These are phyloP conservation scores for Lactifluus volemus DNA, from an alignment of 768 basidiomycete genomes.

Conservation along the genomic window DNA sequence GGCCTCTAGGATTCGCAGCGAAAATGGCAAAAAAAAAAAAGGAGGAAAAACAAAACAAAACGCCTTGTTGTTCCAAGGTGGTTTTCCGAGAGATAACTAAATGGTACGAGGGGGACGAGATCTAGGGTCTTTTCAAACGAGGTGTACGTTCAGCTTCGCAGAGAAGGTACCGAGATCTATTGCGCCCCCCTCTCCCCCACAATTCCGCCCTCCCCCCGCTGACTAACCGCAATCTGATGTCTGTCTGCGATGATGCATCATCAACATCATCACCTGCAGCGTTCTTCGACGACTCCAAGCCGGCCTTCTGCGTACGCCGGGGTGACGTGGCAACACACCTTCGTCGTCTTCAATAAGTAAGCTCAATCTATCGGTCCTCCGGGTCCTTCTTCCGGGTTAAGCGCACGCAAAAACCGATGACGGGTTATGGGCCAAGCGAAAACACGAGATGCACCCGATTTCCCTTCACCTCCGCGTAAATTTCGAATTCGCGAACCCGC, in stretches of 20 bases:
- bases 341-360: not conserved
- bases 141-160: not conserved
- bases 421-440: too few relatives aligned
- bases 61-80: too few relatives aligned
- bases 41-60: too few relatives aligned
- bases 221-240: not conserved
- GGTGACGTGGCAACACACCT: constrained; percentile 6
- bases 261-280: not conserved
- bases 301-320: not conserved
- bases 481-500: too few relatives aligned
- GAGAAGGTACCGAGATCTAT: not conserved
- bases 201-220: not conserved
- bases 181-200: not conserved
- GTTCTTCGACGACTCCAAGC: not conserved
- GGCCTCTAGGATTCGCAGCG: not conserved
- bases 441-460: too few relatives aligned
- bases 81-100: too few relatives aligned
- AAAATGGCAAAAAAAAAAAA: too few relatives aligned
- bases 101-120: not conserved
- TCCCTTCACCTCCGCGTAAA: too few relatives aligned
- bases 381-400: not conserved
- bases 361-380: not conserved
- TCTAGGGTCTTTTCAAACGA: not conserved
- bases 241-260: not conserved
- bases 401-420: not conserved